These are phyloP conservation scores for Dalechampia spathulata DNA, from an alignment of 441 rosid species.

Conservation along the genomic window DNA sequence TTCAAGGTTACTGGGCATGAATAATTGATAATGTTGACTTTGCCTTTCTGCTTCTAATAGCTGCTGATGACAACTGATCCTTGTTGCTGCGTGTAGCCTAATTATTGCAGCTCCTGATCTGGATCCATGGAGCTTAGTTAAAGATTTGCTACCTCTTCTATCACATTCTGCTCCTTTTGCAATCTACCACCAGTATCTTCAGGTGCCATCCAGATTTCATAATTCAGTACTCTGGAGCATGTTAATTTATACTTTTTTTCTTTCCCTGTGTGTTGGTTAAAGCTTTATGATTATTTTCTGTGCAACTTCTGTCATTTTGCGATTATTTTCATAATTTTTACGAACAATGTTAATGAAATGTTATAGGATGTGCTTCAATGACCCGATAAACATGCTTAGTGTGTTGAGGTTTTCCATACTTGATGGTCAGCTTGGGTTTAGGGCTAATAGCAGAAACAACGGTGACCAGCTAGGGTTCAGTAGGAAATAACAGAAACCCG, in stretches of 20 bases:
- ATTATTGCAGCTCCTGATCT: constrained; percentile 78
- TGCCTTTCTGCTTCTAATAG: not conserved
- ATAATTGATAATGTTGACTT: not conserved
- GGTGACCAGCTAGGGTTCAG: not conserved
- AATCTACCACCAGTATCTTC: constrained; percentile 86
- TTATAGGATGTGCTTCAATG: too few relatives aligned
- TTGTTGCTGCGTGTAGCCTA: constrained; percentile 39
- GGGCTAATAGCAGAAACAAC: not conserved
- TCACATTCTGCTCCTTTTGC: constrained; percentile 85
- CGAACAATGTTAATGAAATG: too few relatives aligned
- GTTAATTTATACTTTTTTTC: not conserved
- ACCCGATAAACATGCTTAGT: too few relatives aligned
- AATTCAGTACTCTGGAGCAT: not conserved
- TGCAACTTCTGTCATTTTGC: too few relatives aligned
- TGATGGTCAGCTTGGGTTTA: not conserved
- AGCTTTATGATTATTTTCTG: too few relatives aligned
- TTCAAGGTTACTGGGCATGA: constrained; percentile 47
- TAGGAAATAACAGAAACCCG: not conserved
- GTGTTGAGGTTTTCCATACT: too few relatives aligned
- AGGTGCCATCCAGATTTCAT: constrained; percentile 35
- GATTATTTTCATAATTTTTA: too few relatives aligned
- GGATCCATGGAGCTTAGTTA: constrained; percentile 63
- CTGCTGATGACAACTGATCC: too few relatives aligned
- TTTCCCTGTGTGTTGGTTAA: not conserved
- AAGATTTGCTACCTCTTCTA: constrained; percentile 69